A percentile compares a stretch with the other conserved stretches of the same genome.
These are phyloP conservation scores for Nannochloropsis gaditana DNA, from an alignment of 108 stramenopile species.

Conservation along the genomic window DNA sequence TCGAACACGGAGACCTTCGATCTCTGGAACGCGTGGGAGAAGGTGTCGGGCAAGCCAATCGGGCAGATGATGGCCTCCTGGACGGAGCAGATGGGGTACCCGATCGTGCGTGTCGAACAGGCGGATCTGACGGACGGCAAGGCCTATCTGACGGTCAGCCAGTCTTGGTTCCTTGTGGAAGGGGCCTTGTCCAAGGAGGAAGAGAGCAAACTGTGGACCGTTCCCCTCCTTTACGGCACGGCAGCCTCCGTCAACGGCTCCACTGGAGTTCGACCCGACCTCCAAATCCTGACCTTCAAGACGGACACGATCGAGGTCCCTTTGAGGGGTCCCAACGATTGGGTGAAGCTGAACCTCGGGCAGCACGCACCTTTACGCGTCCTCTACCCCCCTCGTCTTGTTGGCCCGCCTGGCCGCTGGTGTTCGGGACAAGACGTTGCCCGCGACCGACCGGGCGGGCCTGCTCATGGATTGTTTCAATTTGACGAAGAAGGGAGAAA, in stretches of 20 bases:
- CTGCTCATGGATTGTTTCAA: conserved; percentile 78
- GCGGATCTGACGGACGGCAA: conserved; percentile 56
- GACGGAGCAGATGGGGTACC: conserved; percentile 90
- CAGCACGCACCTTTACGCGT: conserved; percentile 91
- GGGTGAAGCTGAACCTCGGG: conserved; percentile 91
- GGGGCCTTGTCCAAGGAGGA: conserved; percentile 64
- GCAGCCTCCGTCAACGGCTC: conserved; percentile 30
- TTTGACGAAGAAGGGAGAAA: conserved; percentile 76
- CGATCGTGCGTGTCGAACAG: conserved; percentile 64
- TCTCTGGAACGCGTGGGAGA: conserved; percentile 89
- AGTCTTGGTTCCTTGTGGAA: conserved; percentile 83
- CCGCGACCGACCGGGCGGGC: conserved; percentile 74
- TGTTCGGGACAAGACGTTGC: conserved; percentile 57
- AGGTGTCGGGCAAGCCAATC: conserved; percentile 74
- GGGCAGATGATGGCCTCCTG: conserved; percentile 62
- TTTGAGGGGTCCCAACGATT: conserved; percentile 45
- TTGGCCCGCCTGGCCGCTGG: conserved; percentile 56
- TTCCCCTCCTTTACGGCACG: conserved; percentile 79
- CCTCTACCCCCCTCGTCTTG: conserved; percentile 67
- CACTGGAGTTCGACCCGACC: conserved; percentile 65
- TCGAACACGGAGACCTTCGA: conserved; percentile 80
- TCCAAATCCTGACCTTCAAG: conserved; percentile 69
- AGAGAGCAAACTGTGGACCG: conserved; percentile 74
- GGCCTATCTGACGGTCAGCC: conserved; percentile 68
- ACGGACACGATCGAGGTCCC: conserved; percentile 67